phyloP scores from a whole-genome alignment of 1,284 basidiomycete genomes.

The Boletellus dicymbophilus region DNA sequence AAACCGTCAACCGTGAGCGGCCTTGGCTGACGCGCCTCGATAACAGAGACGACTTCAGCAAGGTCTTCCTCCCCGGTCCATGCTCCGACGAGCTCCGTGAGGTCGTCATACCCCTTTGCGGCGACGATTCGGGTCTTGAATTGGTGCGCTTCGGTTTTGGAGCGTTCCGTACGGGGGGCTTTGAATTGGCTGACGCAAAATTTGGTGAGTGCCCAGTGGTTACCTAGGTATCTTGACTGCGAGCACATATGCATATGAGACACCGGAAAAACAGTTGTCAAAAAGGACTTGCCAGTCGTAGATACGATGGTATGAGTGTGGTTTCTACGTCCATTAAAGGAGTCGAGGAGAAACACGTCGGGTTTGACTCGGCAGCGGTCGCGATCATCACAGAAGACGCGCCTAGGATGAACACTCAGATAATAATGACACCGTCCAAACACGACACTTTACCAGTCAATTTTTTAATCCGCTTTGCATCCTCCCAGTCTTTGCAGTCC shows the following conservation, averaged over 20 bases:
- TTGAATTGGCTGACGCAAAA: slow-evolving; percentile 88
- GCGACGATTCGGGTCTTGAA: slow-evolving; percentile 56
- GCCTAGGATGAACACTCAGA: slow-evolving; percentile 43
- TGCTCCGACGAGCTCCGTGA: slow-evolving; percentile 56
- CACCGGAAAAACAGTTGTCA: no score
- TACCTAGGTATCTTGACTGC: slow-evolving; percentile 69
- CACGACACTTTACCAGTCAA: slow-evolving; percentile 61
- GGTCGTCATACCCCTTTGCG: slow-evolving; percentile 68
- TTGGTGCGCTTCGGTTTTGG: slow-evolving; percentile 59
- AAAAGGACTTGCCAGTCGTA: slow-evolving; percentile 66
- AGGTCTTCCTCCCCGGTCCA: slow-evolving; percentile 69
- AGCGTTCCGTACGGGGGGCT: slow-evolving; percentile 51
- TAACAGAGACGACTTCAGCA: slow-evolving; percentile 50
- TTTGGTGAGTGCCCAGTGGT: slow-evolving; percentile 88
- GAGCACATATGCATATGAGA: no score
- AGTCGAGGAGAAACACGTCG: slow-evolving; percentile 77
- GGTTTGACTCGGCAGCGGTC: slow-evolving; percentile 91
- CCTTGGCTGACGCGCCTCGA: slow-evolving; percentile 46
- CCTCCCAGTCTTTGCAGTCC: slow-evolving; percentile 82
- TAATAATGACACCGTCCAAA: not conserved
- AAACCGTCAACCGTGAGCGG: slow-evolving; percentile 13
- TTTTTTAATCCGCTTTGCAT: slow-evolving; percentile 74
- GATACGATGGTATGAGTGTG: slow-evolving; percentile 74
- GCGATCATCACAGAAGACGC: slow-evolving; percentile 97
- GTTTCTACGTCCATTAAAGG: slow-evolving; percentile 73